Evolutionary conservation across 75 land plant genomes (phyloP).

Genomic region (Cupressus sempervirens): DNA sequence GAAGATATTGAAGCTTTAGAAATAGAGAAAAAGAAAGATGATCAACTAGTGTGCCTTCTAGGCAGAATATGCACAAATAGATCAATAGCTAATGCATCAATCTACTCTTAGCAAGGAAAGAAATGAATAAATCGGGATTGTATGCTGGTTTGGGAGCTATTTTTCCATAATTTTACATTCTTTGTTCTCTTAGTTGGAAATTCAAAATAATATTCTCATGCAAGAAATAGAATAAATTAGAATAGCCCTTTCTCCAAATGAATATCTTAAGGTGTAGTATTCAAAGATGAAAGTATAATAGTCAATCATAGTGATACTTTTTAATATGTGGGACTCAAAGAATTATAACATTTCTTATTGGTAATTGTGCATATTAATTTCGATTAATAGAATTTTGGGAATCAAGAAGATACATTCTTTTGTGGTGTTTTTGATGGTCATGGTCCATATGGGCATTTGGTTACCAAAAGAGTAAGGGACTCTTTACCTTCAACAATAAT

Average conservation of each 20-base stretch:
- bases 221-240: background rate
- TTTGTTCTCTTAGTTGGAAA: conserved; percentile 7
- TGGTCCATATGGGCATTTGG: conserved; percentile 75
- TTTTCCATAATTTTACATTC: conserved; percentile 14
- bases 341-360: background rate
- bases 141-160: conserved; percentile 53
- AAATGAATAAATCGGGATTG: conserved; percentile 55
- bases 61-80: conserved; percentile 47
- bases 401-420: conserved; percentile 49
- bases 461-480: conserved; percentile 66
- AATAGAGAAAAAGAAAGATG: conserved; percentile 30
- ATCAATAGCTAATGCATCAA: conserved; percentile 25
- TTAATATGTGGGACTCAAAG: background rate
- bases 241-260: background rate
- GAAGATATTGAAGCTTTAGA: conserved; percentile 21
- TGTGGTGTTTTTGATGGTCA: conserved; percentile 91
- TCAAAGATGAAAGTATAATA: background rate
- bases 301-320: background rate
- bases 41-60: conserved; percentile 30
- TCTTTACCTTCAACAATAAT: conserved; percentile 55
- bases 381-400: conserved; percentile 53
- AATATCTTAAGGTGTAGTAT: background rate
- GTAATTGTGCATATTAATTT: background rate
- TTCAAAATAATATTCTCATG: conserved; percentile 16
- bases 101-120: conserved; percentile 51